Base-by-base conservation (phyloP, 257 asterid genomes). In the Solanum ossicruentum region DNA sequence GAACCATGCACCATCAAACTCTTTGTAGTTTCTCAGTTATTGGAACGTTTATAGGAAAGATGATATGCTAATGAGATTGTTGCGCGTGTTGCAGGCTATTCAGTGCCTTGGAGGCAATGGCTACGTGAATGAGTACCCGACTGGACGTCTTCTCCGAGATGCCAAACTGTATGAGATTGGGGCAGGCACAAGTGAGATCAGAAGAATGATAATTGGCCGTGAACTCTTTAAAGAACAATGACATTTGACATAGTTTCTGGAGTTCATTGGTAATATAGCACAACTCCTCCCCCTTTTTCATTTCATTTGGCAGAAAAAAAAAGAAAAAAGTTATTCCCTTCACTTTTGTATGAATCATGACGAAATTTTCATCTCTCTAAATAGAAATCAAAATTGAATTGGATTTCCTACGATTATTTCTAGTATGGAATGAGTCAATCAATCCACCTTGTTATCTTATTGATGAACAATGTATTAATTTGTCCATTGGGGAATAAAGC, bases 31-130 rank as follows among this genome's bases (percentile, higher is more conserved):
- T 23, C 36, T 72, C n/a, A 17, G 56, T 45, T 72, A 72, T 72
- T 11, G 45, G 2, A 43, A 43, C 12, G 6, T 20, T 60, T 66
- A 63, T 75, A 63, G 43, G 47, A 58, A 79, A 66, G 36, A 23
- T 79, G 49, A 36, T 77, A 11, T 72, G 56, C 56, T 79, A 18
- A 80, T 21, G 7, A 67, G 52, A 16, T 39, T 61, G 79, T 66
- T 69, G 87, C 41, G 28, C 77, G 7, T 87, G 66, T 89, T 91
- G 86, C 97, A 97, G 99, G 99, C 98, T 13, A 94, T 97, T 84
- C 99, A 97, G 43, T 95, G 98, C 87, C 89, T 95, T 12, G 99
- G 99, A 81, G 99, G 99, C 70, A 97, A 97, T 72, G 99, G 99
- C 49, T 97, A 95, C 57, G 95, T 97, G 63, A 97, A 97, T 32